These are phyloP conservation scores for Arthrobotrys conoides DNA, from an alignment of 2,329 filamentous ascomycete species.

Conservation along the genomic window DNA sequence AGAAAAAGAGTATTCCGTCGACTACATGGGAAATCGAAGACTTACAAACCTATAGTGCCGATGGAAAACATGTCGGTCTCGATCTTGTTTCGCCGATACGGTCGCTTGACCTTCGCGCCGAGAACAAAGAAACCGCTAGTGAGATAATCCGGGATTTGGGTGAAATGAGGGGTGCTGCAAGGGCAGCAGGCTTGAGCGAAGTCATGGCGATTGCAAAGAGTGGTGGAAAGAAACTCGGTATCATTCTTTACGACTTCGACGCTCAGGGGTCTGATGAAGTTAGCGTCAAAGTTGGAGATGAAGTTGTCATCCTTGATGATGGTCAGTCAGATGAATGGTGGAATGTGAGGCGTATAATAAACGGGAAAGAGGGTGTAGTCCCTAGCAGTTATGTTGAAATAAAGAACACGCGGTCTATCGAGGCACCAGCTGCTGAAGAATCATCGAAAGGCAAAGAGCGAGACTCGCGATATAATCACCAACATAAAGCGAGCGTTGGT, in stretches of 20 bases:
- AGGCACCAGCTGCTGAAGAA: conserved; percentile 76
- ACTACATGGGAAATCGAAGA: conserved; percentile 94
- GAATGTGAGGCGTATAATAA: conserved; percentile 91
- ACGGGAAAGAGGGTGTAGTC: conserved; percentile 94
- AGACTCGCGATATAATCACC: conserved; percentile 66
- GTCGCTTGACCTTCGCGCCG: conserved; percentile 96
- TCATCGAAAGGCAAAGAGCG: conserved; percentile 80
- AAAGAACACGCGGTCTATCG: conserved; percentile 67
- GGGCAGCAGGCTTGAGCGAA: conserved; percentile 83
- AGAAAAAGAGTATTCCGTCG: conserved; percentile 83
- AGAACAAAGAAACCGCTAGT: conserved; percentile 94
- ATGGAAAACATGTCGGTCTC: conserved; percentile 97
- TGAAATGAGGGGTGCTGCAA: conserved; percentile 87
- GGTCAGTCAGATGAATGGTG: conserved; percentile 97
- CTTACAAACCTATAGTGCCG: conserved; percentile 96
- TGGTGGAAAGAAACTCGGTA: conserved; percentile 74
- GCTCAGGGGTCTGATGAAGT: conserved; percentile 97
- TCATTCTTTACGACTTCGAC: conserved; percentile 94
- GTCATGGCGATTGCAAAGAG: conserved; percentile 85
- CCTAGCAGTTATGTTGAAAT: conserved; percentile 96
- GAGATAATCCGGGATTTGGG: conserved; percentile 91
- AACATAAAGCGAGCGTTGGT: conserved; percentile 72
- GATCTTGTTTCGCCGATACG: conserved; percentile 93
- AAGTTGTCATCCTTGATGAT: conserved; percentile 91
- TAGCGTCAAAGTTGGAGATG: conserved; percentile 88